These are phyloP conservation scores for Yamadazyma insecticola DNA, from an alignment of 805 yeast genomes.

Conservation along the genomic window DNA sequence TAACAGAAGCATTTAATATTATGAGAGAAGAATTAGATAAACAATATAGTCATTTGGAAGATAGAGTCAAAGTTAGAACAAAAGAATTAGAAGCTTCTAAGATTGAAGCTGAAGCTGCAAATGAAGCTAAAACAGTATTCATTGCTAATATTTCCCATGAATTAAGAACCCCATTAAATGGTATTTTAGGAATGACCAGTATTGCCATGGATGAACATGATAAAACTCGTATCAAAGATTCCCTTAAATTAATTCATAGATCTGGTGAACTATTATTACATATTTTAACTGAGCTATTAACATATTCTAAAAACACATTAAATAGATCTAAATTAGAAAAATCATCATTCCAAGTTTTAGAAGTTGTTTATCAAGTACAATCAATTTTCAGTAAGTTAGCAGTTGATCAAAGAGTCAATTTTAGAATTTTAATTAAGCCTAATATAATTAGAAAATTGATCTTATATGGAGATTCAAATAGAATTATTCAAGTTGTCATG, in stretches of 20 bases:
- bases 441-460: conserved; percentile 56
- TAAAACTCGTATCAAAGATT: conserved; percentile 59
- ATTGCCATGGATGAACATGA: conserved; percentile 87
- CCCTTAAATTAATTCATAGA: conserved; percentile 77
- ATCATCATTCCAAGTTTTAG: conserved; percentile 72
- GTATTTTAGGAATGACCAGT: conserved; percentile 93
- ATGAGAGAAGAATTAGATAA: conserved; percentile 85
- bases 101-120: conserved; percentile 88
- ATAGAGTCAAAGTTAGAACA: conserved; percentile 81
- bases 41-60: conserved; percentile 83
- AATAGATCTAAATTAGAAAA: conserved; percentile 81
- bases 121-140: conserved; percentile 80
- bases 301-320: conserved; percentile 88
- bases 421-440: conserved; percentile 62
- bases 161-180: conserved; percentile 91
- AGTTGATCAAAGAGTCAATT: conserved; percentile 66
- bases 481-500: conserved; percentile 90
- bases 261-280: conserved; percentile 89
- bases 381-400: conserved; percentile 84
- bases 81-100: conserved; percentile 85
- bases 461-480: conserved; percentile 80
- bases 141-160: conserved; percentile 45
- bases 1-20: conserved; percentile 83
- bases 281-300: conserved; percentile 82
- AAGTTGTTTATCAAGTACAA: conserved; percentile 77